phyloP scores from a whole-genome alignment of 495 filamentous ascomycete genomes.

The Ramalina peruviana region DNA sequence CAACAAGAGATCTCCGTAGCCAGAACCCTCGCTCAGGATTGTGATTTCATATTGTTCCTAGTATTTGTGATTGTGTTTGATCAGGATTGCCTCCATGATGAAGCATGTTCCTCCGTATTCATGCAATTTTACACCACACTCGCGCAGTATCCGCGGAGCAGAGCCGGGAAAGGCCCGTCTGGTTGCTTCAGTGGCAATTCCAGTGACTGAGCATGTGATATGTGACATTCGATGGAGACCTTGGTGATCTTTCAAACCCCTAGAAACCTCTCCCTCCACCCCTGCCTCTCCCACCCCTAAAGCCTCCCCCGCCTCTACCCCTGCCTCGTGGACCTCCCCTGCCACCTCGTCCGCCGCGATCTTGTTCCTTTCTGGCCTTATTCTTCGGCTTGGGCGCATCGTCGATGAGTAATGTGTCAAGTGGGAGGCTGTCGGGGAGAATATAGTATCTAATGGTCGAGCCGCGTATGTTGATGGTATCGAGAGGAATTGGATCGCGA shows the following conservation, averaged over 20 bases:
- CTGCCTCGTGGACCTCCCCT: conserved; percentile 38
- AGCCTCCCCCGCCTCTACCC: conserved; percentile 27
- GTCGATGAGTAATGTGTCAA: conserved; percentile 89
- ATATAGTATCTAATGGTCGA: conserved; percentile 89
- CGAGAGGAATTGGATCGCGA: conserved; percentile 72
- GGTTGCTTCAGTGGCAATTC: too few relatives aligned
- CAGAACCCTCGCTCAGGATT: too few relatives aligned
- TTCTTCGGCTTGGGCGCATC: conserved; percentile 98
- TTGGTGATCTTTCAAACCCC: neutral
- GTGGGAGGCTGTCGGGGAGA: conserved; percentile 82
- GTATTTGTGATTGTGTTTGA: too few relatives aligned
- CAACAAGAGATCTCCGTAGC: conserved; percentile 2
- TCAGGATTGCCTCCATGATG: too few relatives aligned
- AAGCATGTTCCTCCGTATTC: too few relatives aligned
- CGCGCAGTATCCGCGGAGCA: too few relatives aligned
- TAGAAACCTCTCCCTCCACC: conserved; percentile 53
- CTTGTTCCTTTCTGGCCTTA: conserved; percentile 90
- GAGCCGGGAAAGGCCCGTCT: too few relatives aligned
- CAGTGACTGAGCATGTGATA: too few relatives aligned
- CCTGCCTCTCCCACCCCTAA: conserved; percentile 40
- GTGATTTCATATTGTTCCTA: neutral
- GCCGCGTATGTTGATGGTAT: conserved; percentile 93
- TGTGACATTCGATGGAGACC: too few relatives aligned
- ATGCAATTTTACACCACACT: too few relatives aligned
- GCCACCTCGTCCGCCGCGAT: conserved; percentile 48